A percentile compares a stretch with the other conserved stretches of the same genome.
phyloP scores from a whole-genome alignment of 2,329 filamentous ascomycete species.

The Penicillium sclerotiorum region DNA sequence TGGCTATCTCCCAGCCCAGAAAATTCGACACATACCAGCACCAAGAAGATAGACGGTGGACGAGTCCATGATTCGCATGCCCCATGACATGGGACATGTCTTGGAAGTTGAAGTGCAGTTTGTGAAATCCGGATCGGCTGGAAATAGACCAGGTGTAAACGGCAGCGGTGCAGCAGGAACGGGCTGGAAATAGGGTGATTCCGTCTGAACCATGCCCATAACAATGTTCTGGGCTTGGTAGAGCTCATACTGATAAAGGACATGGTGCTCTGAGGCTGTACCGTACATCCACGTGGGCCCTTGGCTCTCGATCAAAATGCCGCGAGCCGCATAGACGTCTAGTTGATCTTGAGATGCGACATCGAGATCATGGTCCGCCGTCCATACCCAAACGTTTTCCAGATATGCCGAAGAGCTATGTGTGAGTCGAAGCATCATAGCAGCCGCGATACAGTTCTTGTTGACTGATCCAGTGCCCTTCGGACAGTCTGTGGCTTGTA shows the following conservation, averaged over 20 bases:
- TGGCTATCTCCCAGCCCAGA: slow-evolving; percentile 61
- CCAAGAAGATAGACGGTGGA: slow-evolving; percentile 63
- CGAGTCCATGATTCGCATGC: slow-evolving; percentile 29
- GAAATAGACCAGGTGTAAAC: slow-evolving; percentile 50
- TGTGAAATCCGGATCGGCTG: slow-evolving; percentile 56
- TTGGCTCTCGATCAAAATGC: slow-evolving; percentile 54
- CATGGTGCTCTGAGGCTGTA: slow-evolving; percentile 66
- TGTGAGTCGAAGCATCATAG: slow-evolving; percentile 66
- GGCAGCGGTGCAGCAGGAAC: slow-evolving; percentile 62
- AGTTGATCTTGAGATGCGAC: slow-evolving; percentile 57
- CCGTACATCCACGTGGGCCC: slow-evolving; percentile 63
- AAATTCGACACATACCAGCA: slow-evolving; percentile 39
- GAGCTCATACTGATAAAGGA: slow-evolving; percentile 72
- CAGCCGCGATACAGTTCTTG: slow-evolving; percentile 33
- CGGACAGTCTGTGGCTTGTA: slow-evolving; percentile 35
- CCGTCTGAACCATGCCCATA: slow-evolving; percentile 65
- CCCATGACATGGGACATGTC: slow-evolving; percentile 18
- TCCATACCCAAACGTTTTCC: slow-evolving; percentile 39
- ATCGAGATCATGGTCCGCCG: slow-evolving; percentile 38
- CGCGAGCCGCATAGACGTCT: slow-evolving; percentile 58
- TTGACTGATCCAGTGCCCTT: slow-evolving; percentile 10
- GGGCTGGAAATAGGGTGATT: slow-evolving; percentile 72
- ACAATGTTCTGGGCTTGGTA: slow-evolving; percentile 55
- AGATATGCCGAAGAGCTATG: slow-evolving; percentile 46
- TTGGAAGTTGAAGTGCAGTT: slow-evolving; percentile 35